Conservation (phyloP, 2,329 filamentous ascomycete species). For the Beauveria brongniartii region DNA sequence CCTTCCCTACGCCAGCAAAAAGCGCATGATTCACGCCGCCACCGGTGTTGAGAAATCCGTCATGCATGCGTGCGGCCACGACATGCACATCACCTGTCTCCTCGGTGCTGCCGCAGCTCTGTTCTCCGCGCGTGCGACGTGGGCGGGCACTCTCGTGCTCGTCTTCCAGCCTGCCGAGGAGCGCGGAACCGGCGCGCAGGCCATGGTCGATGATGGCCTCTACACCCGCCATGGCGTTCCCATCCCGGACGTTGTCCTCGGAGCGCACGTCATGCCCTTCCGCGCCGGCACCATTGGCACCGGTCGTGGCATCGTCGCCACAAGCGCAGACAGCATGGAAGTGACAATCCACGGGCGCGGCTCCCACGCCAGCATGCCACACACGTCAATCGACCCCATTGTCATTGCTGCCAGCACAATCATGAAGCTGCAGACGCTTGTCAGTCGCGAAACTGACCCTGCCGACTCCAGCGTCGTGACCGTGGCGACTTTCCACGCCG, state of each 20-base stretch:
- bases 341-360: slow-evolving; percentile 30
- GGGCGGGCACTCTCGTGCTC: slow-evolving; percentile 56
- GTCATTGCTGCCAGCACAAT: slow-evolving; percentile 35
- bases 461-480: slow-evolving; percentile 35
- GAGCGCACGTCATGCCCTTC: slow-evolving; percentile 25
- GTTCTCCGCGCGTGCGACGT: slow-evolving; percentile 32
- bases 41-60: slow-evolving; percentile 44
- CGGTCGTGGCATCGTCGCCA: slow-evolving; percentile 19
- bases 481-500: slow-evolving; percentile 34
- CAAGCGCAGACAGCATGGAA: slow-evolving; percentile 20
- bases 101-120: slow-evolving; percentile 48
- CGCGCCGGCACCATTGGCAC: slow-evolving; percentile 25
- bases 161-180: slow-evolving; percentile 64
- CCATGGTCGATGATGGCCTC: slow-evolving; percentile 31
- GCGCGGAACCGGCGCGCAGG: slow-evolving; percentile 47
- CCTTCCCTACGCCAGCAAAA: slow-evolving; percentile 44
- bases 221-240: slow-evolving; percentile 22
- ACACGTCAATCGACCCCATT: slow-evolving; percentile 37
- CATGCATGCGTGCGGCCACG: slow-evolving; percentile 64
- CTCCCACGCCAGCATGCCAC: slow-evolving; percentile 33
- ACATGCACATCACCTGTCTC: slow-evolving; percentile 54
- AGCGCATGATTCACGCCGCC: slow-evolving; percentile 27
- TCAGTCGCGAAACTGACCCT: slow-evolving; percentile 24
- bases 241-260: slow-evolving; percentile 27
- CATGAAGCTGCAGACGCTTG: slow-evolving; percentile 24